These are phyloP conservation scores for Phytophthora gonapodyides DNA, from an alignment of 352 stramenopile genomes.

Conservation along the genomic window DNA sequence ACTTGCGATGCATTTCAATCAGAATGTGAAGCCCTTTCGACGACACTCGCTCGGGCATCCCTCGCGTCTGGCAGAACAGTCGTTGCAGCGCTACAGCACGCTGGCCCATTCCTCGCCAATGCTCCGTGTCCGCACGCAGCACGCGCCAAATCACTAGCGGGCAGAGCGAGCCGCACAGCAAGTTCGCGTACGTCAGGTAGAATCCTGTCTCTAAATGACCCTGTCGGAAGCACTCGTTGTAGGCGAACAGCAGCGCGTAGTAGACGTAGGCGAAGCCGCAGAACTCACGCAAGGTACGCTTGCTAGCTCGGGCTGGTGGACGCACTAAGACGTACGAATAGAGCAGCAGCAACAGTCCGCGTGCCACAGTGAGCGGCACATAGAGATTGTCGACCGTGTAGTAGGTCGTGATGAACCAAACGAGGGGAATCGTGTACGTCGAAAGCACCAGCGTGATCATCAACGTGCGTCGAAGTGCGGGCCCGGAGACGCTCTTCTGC, in stretches of 20 bases:
- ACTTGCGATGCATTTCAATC: conserved; percentile 76
- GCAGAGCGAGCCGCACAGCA: conserved; percentile 55
- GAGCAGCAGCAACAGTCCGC: conserved; percentile 41
- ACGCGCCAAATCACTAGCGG: conserved; percentile 71
- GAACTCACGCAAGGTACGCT: conserved; percentile 54
- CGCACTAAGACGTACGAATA: conserved; percentile 61
- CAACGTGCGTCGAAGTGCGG: conserved; percentile 48
- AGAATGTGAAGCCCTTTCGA: conserved; percentile 65
- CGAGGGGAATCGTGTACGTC: conserved; percentile 53
- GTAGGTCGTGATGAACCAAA: conserved; percentile 45
- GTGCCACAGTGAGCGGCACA: conserved; percentile 37
- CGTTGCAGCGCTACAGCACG: conserved; percentile 48
- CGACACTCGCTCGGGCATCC: conserved; percentile 53
- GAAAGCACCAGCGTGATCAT: conserved; percentile 50
- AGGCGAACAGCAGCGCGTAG: conserved; percentile 53
- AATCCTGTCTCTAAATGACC: conserved; percentile 55
- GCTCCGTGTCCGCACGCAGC: conserved; percentile 57
- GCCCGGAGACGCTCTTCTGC: conserved; percentile 58
- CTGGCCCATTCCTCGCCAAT: conserved; percentile 62
- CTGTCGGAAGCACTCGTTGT: conserved; percentile 60
- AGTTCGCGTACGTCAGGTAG: conserved; percentile 63
- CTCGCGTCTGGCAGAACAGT: conserved; percentile 52
- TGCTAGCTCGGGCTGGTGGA: conserved; percentile 50
- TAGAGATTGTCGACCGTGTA: conserved; percentile 44
- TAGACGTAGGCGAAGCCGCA: conserved; percentile 60